Percentiles rank a stretch among this genome's conserved stretches.
Evolutionary conservation across 2,329 filamentous ascomycete species (phyloP).

Genomic region (Exserohilum rostratum): DNA sequence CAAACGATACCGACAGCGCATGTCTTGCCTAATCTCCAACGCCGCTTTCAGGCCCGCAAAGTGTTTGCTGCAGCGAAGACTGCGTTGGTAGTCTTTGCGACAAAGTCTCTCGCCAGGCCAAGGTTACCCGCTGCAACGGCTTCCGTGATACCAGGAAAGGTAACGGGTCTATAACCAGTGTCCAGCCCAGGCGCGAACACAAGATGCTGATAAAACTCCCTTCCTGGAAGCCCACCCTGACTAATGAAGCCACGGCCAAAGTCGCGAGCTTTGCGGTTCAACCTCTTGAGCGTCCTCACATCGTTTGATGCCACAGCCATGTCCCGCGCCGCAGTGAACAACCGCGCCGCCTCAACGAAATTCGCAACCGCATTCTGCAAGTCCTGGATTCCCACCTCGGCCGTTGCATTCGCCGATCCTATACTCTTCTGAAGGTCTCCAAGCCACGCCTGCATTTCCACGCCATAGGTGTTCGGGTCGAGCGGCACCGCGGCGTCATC

Average conservation of each 20-base stretch:
- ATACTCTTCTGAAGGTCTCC: conserved; percentile 32
- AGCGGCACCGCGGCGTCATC: conserved; percentile 47
- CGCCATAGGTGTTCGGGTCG: conserved; percentile 46
- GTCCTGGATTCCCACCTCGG: not conserved
- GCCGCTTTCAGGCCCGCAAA: not conserved
- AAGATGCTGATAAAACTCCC: conserved; percentile 54
- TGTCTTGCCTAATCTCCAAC: not conserved
- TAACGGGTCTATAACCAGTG: conserved; percentile 44
- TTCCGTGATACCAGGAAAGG: conserved; percentile 44
- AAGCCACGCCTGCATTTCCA: conserved; percentile 45
- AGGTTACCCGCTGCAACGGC: conserved; percentile 33
- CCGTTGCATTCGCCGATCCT: conserved; percentile 6
- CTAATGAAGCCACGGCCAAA: conserved; percentile 53
- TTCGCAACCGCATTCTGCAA: conserved; percentile 42
- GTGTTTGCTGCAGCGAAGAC: conserved; percentile 40
- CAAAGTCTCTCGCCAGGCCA: conserved; percentile 34
- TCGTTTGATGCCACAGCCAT: conserved; percentile 33
- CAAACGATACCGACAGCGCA: not conserved
- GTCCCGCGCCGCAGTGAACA: conserved; percentile 35
- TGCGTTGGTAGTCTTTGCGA: conserved; percentile 36
- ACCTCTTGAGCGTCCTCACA: conserved; percentile 27
- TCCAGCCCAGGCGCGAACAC: conserved; percentile 55
- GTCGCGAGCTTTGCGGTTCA: conserved; percentile 52
- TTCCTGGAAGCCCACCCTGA: conserved; percentile 52
- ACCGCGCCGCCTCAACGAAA: conserved; percentile 36